These are phyloP conservation scores for Ogataea neopini DNA, from an alignment of 805 yeast species.

Conservation along the genomic window DNA sequence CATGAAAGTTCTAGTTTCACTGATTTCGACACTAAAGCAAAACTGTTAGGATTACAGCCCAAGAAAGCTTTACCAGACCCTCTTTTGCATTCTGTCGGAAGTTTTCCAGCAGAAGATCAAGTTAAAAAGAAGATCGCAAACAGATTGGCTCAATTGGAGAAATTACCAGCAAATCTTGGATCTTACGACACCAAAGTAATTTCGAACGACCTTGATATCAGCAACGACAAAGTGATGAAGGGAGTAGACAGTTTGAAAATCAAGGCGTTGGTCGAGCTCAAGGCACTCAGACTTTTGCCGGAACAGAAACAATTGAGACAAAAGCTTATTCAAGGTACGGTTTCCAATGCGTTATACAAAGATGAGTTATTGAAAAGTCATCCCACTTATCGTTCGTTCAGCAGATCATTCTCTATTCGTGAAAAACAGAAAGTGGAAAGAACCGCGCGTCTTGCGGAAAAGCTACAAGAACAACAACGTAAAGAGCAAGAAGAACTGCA, in stretches of 20 bases:
- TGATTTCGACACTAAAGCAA: slow-evolving; percentile 41
- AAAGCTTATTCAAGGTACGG: slow-evolving; percentile 44
- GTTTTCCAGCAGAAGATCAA: slow-evolving; percentile 49
- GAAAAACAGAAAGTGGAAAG: slow-evolving; percentile 70
- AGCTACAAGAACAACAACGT: slow-evolving; percentile 69
- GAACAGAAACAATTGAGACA: slow-evolving; percentile 73
- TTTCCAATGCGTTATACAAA: slow-evolving; percentile 49
- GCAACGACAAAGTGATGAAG: slow-evolving; percentile 46
- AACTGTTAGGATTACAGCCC: slow-evolving; percentile 40
- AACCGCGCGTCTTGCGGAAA: slow-evolving; percentile 74
- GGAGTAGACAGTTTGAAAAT: slow-evolving; percentile 60
- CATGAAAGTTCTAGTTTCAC: slow-evolving; percentile 23
- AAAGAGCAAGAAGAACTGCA: slow-evolving; percentile 56
- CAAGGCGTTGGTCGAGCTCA: slow-evolving; percentile 69
- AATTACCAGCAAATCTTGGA: slow-evolving; percentile 69
- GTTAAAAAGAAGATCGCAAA: slow-evolving; percentile 55
- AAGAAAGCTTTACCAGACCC: slow-evolving; percentile 34
- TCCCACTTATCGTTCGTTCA: slow-evolving; percentile 63
- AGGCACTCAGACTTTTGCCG: slow-evolving; percentile 61
- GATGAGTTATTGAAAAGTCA: slow-evolving; percentile 51
- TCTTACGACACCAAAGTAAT: slow-evolving; percentile 44
- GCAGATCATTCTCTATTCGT: slow-evolving; percentile 66
- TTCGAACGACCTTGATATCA: slow-evolving; percentile 35
- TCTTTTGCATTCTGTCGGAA: slow-evolving; percentile 48
- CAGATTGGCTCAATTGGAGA: slow-evolving; percentile 62